phyloP scores from a whole-genome alignment of 768 basidiomycete genomes.

The Galerina sulciceps region DNA sequence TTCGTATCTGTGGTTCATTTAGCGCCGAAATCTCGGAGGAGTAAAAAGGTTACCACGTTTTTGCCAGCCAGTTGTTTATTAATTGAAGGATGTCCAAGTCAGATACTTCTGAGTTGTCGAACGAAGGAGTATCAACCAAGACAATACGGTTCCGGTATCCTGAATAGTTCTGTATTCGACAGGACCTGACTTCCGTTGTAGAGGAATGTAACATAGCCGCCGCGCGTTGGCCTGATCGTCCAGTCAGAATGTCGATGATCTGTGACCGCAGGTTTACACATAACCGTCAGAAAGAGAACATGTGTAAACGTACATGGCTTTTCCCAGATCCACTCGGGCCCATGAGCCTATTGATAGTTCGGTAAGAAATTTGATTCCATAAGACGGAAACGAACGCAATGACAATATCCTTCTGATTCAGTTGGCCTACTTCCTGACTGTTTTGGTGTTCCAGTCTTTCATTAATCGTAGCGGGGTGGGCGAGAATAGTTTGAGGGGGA shows the following conservation, averaged over 20 bases:
- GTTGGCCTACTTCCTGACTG: no score
- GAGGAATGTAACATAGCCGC: slow-evolving; percentile 24
- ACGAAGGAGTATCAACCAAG: slow-evolving; percentile 32
- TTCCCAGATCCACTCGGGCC: slow-evolving; percentile 34
- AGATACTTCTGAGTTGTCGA: slow-evolving; percentile 25
- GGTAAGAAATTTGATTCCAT: not conserved
- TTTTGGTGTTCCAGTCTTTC: no score
- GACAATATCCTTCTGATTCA: no score
- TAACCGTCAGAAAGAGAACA: not conserved
- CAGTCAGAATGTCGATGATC: slow-evolving; percentile 27
- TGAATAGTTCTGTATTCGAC: slow-evolving; percentile 17
- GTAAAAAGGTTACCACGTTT: slow-evolving; percentile 21
- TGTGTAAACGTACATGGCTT: slow-evolving; percentile 25
- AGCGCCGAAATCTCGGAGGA: not conserved
- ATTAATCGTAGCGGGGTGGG: no score
- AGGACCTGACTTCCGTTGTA: slow-evolving; percentile 21
- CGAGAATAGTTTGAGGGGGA: no score
- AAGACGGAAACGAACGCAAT: no score
- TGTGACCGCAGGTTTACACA: slow-evolving; percentile 2
- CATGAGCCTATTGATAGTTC: slow-evolving; percentile 22
- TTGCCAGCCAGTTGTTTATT: slow-evolving; percentile 28
- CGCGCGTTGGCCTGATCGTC: not conserved
- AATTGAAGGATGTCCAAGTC: slow-evolving; percentile 28
- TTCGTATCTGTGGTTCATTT: not conserved
- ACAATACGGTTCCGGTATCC: slow-evolving; percentile 21